A percentile compares a stretch with the other conserved stretches of the same genome.
Conservation (phyloP, 345 rosid genomes). For the Mallotus nudiflorus region DNA sequence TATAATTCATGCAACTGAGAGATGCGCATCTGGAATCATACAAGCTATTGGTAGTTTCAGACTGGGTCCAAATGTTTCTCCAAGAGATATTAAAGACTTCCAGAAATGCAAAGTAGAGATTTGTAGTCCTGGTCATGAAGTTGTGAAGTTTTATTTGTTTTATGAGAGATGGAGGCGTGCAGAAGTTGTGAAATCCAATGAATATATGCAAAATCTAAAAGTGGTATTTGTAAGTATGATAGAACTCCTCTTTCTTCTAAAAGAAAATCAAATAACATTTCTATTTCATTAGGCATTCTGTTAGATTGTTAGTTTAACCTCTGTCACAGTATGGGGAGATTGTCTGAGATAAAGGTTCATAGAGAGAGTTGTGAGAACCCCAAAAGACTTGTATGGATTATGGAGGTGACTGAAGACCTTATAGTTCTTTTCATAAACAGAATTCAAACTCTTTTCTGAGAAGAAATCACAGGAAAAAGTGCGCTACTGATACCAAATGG, state of each 20-base stretch:
- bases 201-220: conserved; percentile 1
- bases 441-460: background rate
- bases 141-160: conserved; percentile 69
- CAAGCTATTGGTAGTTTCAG: conserved; percentile 84
- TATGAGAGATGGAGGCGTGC: conserved; percentile 91
- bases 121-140: conserved; percentile 52
- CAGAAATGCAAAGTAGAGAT: conserved; percentile 31
- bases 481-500: background rate
- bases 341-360: background rate
- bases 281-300: background rate
- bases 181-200: conserved; percentile 69
- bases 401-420: background rate
- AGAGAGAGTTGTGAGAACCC: background rate
- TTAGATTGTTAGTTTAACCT: background rate
- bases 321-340: background rate
- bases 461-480: background rate
- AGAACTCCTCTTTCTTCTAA: background rate
- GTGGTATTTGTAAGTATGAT: conserved; percentile 10
- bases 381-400: too few species aligned
- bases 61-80: conserved; percentile 83
- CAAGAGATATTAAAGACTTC: conserved; percentile 70
- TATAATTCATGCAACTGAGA: conserved; percentile 76
- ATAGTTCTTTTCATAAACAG: too few species aligned
- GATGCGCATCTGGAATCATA: conserved; percentile 89
- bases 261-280: background rate